These are phyloP conservation scores for Aspergillus campestris DNA, from an alignment of 495 filamentous ascomycete genomes.

Conservation along the genomic window DNA sequence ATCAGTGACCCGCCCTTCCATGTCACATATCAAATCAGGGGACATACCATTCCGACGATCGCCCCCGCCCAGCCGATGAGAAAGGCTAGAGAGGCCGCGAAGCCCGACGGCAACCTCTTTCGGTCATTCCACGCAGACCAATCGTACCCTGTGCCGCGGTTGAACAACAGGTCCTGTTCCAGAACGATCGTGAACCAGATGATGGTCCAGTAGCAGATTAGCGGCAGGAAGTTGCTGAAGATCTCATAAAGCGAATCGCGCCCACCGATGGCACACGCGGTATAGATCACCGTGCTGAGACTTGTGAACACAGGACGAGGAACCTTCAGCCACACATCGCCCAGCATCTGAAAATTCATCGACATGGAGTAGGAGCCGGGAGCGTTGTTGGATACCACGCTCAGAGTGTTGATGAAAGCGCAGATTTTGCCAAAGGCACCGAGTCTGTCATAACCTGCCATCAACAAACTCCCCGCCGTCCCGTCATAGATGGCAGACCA, in stretches of 20 bases:
- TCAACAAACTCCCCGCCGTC: slow-evolving; percentile 57
- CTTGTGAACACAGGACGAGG: slow-evolving; percentile 60
- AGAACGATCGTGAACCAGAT: slow-evolving; percentile 38
- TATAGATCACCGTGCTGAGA: slow-evolving; percentile 32
- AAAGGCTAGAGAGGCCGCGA: slow-evolving; percentile 39
- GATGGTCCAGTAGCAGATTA: slow-evolving; percentile 45
- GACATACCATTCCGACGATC: slow-evolving; percentile 39
- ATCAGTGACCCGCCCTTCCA: no score
- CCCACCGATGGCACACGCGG: slow-evolving; percentile 42
- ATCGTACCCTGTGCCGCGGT: slow-evolving; percentile 27
- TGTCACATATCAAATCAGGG: background rate
- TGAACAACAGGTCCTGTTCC: slow-evolving; percentile 39
- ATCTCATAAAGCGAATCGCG: slow-evolving; percentile 38
- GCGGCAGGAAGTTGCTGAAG: slow-evolving; percentile 39
- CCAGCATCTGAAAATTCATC: slow-evolving; percentile 67
- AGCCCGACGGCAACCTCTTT: slow-evolving; percentile 32
- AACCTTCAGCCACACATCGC: slow-evolving; percentile 49
- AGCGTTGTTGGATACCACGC: slow-evolving; percentile 61
- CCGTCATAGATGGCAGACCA: slow-evolving; percentile 49
- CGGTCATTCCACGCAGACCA: slow-evolving; percentile 41
- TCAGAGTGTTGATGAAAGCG: slow-evolving; percentile 57
- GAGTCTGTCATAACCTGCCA: slow-evolving; percentile 53
- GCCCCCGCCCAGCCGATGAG: slow-evolving; percentile 43
- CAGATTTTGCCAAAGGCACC: slow-evolving; percentile 64
- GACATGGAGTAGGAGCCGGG: slow-evolving; percentile 64